phyloP scores from a whole-genome alignment of 2,329 filamentous ascomycete genomes.

The Cryphonectria parasitica region DNA sequence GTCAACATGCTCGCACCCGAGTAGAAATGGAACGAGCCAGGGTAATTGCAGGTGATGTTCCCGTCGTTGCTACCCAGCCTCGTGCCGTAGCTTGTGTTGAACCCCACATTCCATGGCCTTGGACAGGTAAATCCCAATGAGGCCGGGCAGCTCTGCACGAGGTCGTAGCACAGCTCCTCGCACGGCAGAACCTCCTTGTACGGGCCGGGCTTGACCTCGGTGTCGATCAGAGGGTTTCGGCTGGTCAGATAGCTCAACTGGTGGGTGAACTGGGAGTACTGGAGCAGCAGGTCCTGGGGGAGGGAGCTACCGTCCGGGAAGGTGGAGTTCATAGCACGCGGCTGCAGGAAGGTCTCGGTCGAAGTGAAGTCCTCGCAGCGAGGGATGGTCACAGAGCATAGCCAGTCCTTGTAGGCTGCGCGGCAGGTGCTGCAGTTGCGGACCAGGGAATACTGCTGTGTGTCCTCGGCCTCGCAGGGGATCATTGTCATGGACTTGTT shows the following conservation, averaged over 20 bases:
- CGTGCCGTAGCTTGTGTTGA: constrained; percentile 51
- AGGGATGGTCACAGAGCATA: constrained; percentile 91
- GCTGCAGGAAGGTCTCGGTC: constrained; percentile 56
- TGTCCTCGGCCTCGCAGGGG: constrained; percentile 76
- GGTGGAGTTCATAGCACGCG: constrained; percentile 71
- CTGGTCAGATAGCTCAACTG: constrained; percentile 52
- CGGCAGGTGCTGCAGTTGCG: constrained; percentile 77
- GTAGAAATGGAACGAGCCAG: constrained; percentile 60
- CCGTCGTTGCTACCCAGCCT: constrained; percentile 32
- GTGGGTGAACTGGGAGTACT: constrained; percentile 31
- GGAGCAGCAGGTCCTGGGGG: constrained; percentile 41
- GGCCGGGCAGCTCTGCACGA: constrained; percentile 85
- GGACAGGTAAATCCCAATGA: constrained; percentile 79
- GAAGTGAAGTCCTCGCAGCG: constrained; percentile 83
- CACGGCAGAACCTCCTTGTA: constrained; percentile 95
- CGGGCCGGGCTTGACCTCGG: constrained; percentile 74
- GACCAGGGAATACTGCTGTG: constrained; percentile 80
- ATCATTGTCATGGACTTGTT: constrained; percentile 80
- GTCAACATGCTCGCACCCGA: constrained; percentile 36
- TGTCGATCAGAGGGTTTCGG: constrained; percentile 75
- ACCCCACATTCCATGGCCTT: constrained; percentile 43
- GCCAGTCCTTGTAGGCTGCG: constrained; percentile 86
- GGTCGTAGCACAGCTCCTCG: constrained; percentile 81
- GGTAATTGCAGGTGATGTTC: constrained; percentile 60
- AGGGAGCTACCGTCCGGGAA: constrained; percentile 72